Evolutionary conservation across 345 rosid species (phyloP), one percentile per base, ranked within the genome.

Genomic region (Populus davidiana): DNA sequence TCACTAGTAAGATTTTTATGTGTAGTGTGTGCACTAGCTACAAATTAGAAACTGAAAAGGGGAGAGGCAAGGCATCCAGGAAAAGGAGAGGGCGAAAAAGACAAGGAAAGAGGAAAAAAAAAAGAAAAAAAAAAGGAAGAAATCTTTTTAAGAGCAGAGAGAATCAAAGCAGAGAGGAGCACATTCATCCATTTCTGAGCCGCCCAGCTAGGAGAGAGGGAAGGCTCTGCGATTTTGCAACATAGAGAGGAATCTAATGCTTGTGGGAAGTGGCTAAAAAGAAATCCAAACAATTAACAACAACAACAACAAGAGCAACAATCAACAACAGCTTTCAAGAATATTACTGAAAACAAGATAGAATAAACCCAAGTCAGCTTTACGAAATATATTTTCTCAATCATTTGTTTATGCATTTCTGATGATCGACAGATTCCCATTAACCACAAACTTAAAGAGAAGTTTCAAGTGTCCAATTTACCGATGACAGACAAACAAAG

Each of bases 341-440:
- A 79, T 83, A 89, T 88, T 88, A 78, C 92, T 83, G 80, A 82
- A 90, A 86, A 89, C 87, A 75, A 81, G 77, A 84, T 79, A 81
- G 86, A 77, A 85, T 79, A 81, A 86, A 85, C 77, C 90, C 70
- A 80, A 70, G 78, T 80, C 75, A 82, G 87, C 47, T 72, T 88
- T 82, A 82, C 80, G 83, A 81, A 82, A 81, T 16, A 77, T 84
- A 80, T 72, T 76, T 39, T 54, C 31, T 78, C 89, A 89, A 88
- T 87, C 90, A 89, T 88, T 86, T 84, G 81, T 87, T 87, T 86
- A 74, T 85, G 85, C 80, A 87, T 85, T 89, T 85, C 66, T 77
- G 75, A 81, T 90, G 90, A 86, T 83, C 88, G 93, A 86, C 80
- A 29, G 89, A 87, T 89, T 81, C 83, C 92, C 95, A 86, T 84